Evolutionary conservation across 2,329 filamentous ascomycete genomes (phyloP).

Genomic region (Ceratocystis cacaofunesta): DNA sequence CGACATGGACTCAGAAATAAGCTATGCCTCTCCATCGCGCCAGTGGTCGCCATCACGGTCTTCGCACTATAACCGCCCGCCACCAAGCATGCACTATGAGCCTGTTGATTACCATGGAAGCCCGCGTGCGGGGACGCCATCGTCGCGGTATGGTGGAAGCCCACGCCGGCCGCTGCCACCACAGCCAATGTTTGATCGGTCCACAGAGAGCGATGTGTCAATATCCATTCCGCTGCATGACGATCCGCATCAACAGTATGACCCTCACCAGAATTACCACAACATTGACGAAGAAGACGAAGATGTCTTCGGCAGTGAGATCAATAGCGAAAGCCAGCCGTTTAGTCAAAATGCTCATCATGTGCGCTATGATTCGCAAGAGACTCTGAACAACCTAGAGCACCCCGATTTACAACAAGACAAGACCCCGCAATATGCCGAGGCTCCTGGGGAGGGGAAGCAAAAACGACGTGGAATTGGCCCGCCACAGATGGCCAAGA

Average conservation of each 20-base stretch:
- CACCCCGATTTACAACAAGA: conserved; percentile 22
- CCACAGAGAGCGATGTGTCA: conserved; percentile 38
- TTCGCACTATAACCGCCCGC: conserved; percentile 54
- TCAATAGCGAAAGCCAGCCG: conserved; percentile 19
- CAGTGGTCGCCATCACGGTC: conserved; percentile 43
- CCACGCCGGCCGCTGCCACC: conserved; percentile 76
- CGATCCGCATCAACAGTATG: conserved; percentile 9
- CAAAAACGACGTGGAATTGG: conserved; percentile 80
- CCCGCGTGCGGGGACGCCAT: conserved; percentile 78
- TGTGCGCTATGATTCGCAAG: conserved; percentile 39
- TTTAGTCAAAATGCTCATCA: conserved; percentile 26
- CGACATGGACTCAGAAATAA: conserved; percentile 24
- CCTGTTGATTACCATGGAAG: conserved; percentile 78
- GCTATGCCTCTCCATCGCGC: conserved; percentile 35
- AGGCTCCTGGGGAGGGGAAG: conserved; percentile 48
- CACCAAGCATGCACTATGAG: conserved; percentile 64
- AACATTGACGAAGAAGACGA: conserved; percentile 33
- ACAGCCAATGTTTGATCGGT: conserved; percentile 61
- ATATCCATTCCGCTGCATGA: conserved; percentile 51
- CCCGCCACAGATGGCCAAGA: conserved; percentile 74
- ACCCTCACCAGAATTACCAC: conserved; percentile 33
- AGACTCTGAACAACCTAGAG: conserved; percentile 36
- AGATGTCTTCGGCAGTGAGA: conserved; percentile 57
- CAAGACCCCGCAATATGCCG: conserved; percentile 32
- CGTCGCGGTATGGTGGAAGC: conserved; percentile 75